Base-by-base conservation (phyloP, 192 early-diverging fungal species). In the Backusella westeae region DNA sequence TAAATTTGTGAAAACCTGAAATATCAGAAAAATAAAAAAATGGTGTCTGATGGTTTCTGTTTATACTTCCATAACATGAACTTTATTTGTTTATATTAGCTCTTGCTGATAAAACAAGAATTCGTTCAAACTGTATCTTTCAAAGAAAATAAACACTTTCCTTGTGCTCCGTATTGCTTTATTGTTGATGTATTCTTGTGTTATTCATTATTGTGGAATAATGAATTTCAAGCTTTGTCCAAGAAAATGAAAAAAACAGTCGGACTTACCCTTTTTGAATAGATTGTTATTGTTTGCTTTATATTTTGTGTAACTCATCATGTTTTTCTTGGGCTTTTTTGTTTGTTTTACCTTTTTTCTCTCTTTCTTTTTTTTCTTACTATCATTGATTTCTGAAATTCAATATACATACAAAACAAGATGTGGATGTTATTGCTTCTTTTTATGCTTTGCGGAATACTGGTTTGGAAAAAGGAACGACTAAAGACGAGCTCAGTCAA, bases 301-400 rank as follows among this genome's bases (percentile, higher is more conserved):
- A 63, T 63, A 5, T 29, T 49, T 49, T 29, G 56, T 63, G 56
- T 63, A 63, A 63, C 56, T 21, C 8, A 3, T 3, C 17, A 26
- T 29, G 56, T 63, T 63, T 63, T 63, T 63, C 56, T 63, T 63
- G 56, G 26, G 12, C 26, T 63, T 63, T 56, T 63, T 63, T 63
- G 56, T 63, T 63, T 63, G 56, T 63, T 63, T 63, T 63, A 29
- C 3, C 29, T 63, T 59, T 14, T 26, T 4, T 63, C 23, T 29
- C 23, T 29, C 23, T 63, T 26, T 63, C 56, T 12, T 26, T 14
- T 53, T 53, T 12, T 26, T 59, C 9, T 59, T 14, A 23, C 23
- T 56, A 56, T 21, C 6, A 9, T 21, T 21, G n/a, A 56, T 23
- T 39, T 39, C 10, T 39, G 14, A 44, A 44, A 44, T 44, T 39